These are phyloP conservation scores for Phytophthora cryptogea DNA, from an alignment of 352 stramenopile species.

Conservation along the genomic window DNA sequence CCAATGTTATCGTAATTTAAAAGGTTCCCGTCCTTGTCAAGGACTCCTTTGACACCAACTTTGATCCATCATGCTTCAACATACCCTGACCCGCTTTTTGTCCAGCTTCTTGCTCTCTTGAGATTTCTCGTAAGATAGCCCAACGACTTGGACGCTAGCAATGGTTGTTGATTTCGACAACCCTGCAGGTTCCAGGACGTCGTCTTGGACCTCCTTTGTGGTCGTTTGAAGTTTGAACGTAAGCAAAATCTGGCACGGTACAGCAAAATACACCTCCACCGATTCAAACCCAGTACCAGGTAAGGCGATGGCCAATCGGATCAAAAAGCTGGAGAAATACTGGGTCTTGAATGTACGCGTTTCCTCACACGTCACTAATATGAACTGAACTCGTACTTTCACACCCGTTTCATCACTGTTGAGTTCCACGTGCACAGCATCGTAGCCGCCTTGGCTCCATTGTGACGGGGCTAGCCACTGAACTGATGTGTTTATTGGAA, in stretches of 20 bases:
- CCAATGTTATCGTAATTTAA: no score
- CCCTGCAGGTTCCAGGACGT: not conserved
- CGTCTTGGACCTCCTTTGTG: not conserved
- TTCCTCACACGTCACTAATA: not conserved
- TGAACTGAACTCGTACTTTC: not conserved
- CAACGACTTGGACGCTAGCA: not conserved
- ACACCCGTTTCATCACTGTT: not conserved
- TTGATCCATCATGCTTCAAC: no score
- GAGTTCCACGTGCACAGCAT: constrained; percentile 4
- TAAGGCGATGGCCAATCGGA: not conserved
- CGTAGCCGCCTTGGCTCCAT: constrained; percentile 12
- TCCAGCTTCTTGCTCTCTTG: no score
- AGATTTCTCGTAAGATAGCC: no score
- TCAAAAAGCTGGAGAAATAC: not conserved
- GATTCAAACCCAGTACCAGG: not conserved
- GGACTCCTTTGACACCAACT: no score
- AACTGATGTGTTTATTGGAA: not conserved
- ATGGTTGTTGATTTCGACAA: not conserved
- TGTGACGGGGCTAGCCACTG: constrained; percentile 4
- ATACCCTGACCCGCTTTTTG: no score
- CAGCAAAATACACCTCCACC: not conserved
- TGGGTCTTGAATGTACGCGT: not conserved
- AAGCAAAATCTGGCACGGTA: not conserved
- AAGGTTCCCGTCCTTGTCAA: no score
- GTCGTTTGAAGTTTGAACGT: not conserved